Percentiles rank a stretch among this genome's conserved stretches.
Conservation (phyloP, 176 grass and related monocot genomes). For the Dactylis glomerata region DNA sequence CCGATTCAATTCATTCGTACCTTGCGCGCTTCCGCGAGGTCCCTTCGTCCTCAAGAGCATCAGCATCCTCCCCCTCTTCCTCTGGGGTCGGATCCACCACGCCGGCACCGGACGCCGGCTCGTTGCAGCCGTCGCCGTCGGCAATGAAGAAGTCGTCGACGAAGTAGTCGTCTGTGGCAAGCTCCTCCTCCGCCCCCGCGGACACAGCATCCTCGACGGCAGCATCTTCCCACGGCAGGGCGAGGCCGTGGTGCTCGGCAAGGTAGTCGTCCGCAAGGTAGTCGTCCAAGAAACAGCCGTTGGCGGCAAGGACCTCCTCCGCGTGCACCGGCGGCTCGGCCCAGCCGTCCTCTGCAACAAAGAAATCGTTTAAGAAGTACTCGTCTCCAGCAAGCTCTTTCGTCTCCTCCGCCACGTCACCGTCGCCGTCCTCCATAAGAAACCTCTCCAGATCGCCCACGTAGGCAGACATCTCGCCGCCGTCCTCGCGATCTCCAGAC, state of each 20-base stretch:
- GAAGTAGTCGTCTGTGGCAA: not conserved
- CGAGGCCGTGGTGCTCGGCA: no score
- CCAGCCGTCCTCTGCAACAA: not conserved
- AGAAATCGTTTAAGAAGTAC: not conserved
- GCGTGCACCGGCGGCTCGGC: no score
- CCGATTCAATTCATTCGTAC: slow-evolving; percentile 20
- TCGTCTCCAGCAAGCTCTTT: not conserved
- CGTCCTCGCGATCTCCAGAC: not conserved
- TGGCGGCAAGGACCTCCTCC: not conserved
- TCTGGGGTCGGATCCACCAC: no score
- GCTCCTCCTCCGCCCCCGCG: not conserved
- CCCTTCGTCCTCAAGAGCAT: not conserved
- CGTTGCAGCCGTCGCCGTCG: no score
- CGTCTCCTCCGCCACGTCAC: not conserved
- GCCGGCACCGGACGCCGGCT: not conserved
- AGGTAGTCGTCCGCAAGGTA: not conserved
- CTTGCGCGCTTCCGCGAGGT: slow-evolving; percentile 34
- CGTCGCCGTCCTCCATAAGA: not conserved
- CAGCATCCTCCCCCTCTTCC: not conserved
- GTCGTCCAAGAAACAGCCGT: not conserved
- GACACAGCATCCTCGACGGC: not conserved
- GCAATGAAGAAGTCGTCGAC: not conserved
- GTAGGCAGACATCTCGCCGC: not conserved
- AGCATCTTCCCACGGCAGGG: not conserved
- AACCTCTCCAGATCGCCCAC: slow-evolving; percentile 25